These are phyloP conservation scores for Cephaloascus albidus DNA, from an alignment of 805 yeast species.

Conservation along the genomic window DNA sequence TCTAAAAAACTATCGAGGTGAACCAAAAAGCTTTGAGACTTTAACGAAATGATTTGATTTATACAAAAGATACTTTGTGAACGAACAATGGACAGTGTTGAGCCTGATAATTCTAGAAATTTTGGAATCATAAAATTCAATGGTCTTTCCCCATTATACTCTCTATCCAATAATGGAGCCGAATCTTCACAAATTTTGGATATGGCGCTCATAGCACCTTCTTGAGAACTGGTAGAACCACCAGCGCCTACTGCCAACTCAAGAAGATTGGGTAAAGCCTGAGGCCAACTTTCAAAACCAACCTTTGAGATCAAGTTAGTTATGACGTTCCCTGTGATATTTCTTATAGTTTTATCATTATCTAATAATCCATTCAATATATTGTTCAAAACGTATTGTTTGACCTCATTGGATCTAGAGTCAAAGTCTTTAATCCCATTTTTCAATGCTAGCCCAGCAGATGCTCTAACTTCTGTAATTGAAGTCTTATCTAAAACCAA, in stretches of 20 bases:
- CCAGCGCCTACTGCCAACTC: constrained; percentile 46
- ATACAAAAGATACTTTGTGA: constrained; percentile 62
- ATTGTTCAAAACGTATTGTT: constrained; percentile 21
- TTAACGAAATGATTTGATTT: constrained; percentile 64
- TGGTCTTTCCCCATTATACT: constrained; percentile 59
- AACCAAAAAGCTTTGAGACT: constrained; percentile 54
- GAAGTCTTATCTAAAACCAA: constrained; percentile 44
- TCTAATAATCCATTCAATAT: constrained; percentile 45
- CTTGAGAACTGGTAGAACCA: constrained; percentile 34
- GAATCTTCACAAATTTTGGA: constrained; percentile 89
- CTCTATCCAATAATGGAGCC: constrained; percentile 51
- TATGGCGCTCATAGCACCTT: constrained; percentile 75
- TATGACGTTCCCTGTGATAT: constrained; percentile 85
- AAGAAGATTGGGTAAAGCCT: constrained; percentile 57
- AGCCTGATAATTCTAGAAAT: constrained; percentile 41
- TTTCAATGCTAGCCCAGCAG: constrained; percentile 82
- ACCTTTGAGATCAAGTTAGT: constrained; percentile 66
- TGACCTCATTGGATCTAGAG: constrained; percentile 15
- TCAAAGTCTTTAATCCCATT: constrained; percentile 46
- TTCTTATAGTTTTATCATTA: constrained; percentile 55
- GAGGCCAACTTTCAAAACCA: constrained; percentile 71
- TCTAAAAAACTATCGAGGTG: constrained; percentile 59
- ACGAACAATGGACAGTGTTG: constrained; percentile 38
- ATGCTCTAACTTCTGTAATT: constrained; percentile 60
- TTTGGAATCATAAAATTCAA: constrained; percentile 57